These are phyloP conservation scores for Botrytis fragariae DNA, from an alignment of 2,329 filamentous ascomycete species.

Conservation along the genomic window DNA sequence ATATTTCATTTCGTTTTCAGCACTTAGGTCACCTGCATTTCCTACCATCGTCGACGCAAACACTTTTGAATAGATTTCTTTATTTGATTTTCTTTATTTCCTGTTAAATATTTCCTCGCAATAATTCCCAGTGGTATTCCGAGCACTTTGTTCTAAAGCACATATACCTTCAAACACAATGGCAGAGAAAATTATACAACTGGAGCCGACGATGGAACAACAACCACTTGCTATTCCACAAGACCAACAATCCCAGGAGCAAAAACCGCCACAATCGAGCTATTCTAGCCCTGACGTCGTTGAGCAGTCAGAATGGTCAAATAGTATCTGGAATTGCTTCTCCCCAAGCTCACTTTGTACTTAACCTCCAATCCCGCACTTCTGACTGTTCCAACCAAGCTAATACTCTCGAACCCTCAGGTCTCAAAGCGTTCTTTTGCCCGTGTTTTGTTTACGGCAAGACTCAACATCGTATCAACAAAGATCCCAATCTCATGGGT, in stretches of 20 bases:
- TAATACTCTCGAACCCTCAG: conserved; percentile 19
- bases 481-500: conserved; percentile 29
- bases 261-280: neutral
- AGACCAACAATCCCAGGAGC: conserved; percentile 4
- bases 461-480: conserved; percentile 27
- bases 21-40: neutral
- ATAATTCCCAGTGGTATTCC: neutral
- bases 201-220: neutral
- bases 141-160: neutral
- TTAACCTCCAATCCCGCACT: neutral
- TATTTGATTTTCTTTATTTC: neutral
- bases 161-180: neutral
- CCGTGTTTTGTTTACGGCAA: conserved; percentile 36
- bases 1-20: conserved; percentile 12
- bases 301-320: conserved; percentile 12
- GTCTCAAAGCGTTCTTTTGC: conserved; percentile 32
- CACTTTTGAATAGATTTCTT: neutral
- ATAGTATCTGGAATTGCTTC: conserved; percentile 18
- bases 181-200: neutral
- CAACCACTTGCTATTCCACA: neutral
- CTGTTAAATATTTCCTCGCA: neutral
- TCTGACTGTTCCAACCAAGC: neutral
- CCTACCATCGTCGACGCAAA: neutral
- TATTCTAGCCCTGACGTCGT: conserved; percentile 2
- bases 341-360: conserved; percentile 11